Evolutionary conservation across 2,329 filamentous ascomycete species (phyloP).

Genomic region (Hymenoscyphus fraxineus): DNA sequence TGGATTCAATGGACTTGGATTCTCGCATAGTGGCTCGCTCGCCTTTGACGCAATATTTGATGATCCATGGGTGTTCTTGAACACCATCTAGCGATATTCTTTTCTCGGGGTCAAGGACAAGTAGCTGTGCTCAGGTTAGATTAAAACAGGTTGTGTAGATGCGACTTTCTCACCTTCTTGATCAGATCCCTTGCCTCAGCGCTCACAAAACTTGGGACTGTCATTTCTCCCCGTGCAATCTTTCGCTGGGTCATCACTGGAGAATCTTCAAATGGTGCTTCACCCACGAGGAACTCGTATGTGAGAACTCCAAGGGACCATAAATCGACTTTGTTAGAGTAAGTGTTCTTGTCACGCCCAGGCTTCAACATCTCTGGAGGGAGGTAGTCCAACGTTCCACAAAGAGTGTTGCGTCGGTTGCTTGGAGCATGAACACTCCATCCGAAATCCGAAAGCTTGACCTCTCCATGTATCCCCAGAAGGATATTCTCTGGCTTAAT

Average conservation of each 20-base stretch:
- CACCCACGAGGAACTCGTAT: conserved; percentile 93
- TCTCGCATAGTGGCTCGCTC: conserved; percentile 36
- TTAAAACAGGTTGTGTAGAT: background rate
- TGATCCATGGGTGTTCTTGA: conserved; percentile 88
- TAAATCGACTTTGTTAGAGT: conserved; percentile 89
- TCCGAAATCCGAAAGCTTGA: conserved; percentile 97
- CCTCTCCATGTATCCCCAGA: conserved; percentile 92
- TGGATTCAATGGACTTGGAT: conserved; percentile 32
- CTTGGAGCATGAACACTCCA: conserved; percentile 98
- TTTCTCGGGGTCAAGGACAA: conserved; percentile 92
- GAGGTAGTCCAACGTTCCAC: conserved; percentile 94
- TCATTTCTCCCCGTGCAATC: conserved; percentile 88
- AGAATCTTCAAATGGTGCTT: conserved; percentile 95
- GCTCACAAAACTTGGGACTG: conserved; percentile 84
- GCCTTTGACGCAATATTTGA: conserved; percentile 75
- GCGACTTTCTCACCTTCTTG: conserved; percentile 62
- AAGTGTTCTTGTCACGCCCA: conserved; percentile 70
- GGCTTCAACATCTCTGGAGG: conserved; percentile 96
- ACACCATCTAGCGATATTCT: conserved; percentile 86
- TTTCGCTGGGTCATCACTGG: conserved; percentile 90
- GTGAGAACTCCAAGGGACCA: conserved; percentile 95
- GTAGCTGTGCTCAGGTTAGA: conserved; percentile 49
- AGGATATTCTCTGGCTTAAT: conserved; percentile 99
- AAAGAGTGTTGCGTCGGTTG: conserved; percentile 90
- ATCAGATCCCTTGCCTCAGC: conserved; percentile 88